Evolutionary conservation across 1,139 yeast species (phyloP), one percentile per base, ranked within the genome.

Genomic region (Saccharomyces hybrid): DNA sequence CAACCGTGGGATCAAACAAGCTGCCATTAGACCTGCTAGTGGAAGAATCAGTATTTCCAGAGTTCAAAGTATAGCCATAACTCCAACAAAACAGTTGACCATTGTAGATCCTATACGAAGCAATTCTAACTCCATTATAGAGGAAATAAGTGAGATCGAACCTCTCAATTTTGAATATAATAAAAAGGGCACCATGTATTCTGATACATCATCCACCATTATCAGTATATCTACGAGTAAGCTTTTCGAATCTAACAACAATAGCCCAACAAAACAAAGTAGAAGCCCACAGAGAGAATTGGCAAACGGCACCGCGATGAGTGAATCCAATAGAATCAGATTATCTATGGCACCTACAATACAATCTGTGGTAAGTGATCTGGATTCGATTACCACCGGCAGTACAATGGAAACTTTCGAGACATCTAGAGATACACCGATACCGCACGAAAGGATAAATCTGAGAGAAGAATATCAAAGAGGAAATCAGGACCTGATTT

Each of bases 11-110:
- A 34, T 34, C 13, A 48, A 51, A 47, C 54, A 50, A 34, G 57
- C 59, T 6, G 61, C 56, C 1, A 54, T 63, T 5, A 58, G 66
- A 51, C 66, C 67, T 23, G 61, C 69, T 3, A 67, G 71, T 53
- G 72, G 72, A 8, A 60, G 72, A 48, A 68, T 68, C 8, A 69
- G 72, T 53, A 61, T 66, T 46, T 47, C 55, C 2, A 64, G 59
- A 48, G 56, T 59, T 20, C 49, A 55, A 14, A 59, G 57, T 38
- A 49, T 52, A 1, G 47, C 50, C 5, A 47, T 48, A 9, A 53
- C 55, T 14, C 47, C 55, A 23, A 48, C 50, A 7, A 47, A 50
- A 32, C 42, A 48, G 26, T 46, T 28, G 32, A 9, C 48, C 34
- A 32, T 41, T 13, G 54, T 55, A 27, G 53, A 53, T 44, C 49